A percentile compares a stretch with the other conserved stretches of the same genome.
Evolutionary conservation across 257 asterid genomes (phyloP).

Genomic region (Knoxia roxburghii): DNA sequence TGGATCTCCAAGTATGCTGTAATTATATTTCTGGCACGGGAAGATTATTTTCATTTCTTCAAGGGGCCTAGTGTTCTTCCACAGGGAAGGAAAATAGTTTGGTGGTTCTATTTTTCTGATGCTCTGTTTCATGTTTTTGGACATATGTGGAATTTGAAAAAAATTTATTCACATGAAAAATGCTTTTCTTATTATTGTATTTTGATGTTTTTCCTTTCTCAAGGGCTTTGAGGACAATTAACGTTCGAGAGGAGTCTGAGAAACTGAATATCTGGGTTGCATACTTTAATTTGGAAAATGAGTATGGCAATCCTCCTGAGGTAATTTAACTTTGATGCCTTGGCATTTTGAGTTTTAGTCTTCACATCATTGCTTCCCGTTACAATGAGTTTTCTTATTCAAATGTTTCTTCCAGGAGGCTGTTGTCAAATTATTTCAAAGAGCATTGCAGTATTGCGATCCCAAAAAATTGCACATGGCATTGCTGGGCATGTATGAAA

Average conservation of each 20-base stretch:
- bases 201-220: constrained; percentile 6
- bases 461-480: constrained; percentile 81
- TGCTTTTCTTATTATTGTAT: constrained; percentile 3
- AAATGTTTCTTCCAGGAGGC: constrained; percentile 53
- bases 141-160: neutral
- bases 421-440: constrained; percentile 61
- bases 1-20: neutral
- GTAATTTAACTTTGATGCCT: constrained; percentile 27
- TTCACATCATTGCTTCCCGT: neutral
- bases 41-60: neutral
- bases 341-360: neutral
- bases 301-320: constrained; percentile 90
- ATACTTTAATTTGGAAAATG: constrained; percentile 84
- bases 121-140: neutral
- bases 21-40: neutral
- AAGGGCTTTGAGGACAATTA: constrained; percentile 92
- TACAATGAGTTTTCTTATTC: neutral
- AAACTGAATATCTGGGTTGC: constrained; percentile 95
- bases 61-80: neutral
- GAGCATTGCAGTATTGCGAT: constrained; percentile 85
- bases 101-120: neutral
- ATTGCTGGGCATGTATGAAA: constrained; percentile 75
- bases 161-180: neutral
- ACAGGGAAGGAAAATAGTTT: neutral
- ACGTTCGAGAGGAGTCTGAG: constrained; percentile 81